Evolutionary conservation across 1,284 basidiomycete genomes (phyloP).

Genomic region (Meripilus lineatus): DNA sequence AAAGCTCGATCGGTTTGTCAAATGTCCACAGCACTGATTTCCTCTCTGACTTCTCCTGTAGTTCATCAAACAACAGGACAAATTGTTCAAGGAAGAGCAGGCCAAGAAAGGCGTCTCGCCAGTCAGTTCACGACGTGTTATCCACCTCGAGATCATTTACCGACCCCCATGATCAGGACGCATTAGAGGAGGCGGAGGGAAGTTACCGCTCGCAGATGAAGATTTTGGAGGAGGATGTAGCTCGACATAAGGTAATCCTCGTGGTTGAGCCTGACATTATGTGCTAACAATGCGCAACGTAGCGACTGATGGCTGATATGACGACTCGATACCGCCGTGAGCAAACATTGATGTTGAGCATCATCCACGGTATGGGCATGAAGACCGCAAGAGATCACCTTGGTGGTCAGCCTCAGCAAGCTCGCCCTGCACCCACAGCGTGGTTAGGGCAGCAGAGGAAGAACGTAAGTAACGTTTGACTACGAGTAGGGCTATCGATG

Average conservation of each 20-base stretch:
- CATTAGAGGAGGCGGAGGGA: constrained; percentile 68
- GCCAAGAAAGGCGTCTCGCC: constrained; percentile 38
- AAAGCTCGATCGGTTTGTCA: constrained; percentile 71
- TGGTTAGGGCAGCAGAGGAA: constrained; percentile 61
- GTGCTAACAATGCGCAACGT: constrained; percentile 10
- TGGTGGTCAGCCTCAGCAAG: constrained; percentile 34
- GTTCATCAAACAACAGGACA: constrained; percentile 93
- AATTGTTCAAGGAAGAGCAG: constrained; percentile 77
- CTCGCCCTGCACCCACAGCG: constrained; percentile 40
- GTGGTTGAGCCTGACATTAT: constrained; percentile 6
- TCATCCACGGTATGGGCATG: constrained; percentile 69
- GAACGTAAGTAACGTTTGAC: constrained; percentile 40
- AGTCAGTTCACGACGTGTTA: constrained; percentile 17
- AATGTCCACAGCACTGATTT: background rate
- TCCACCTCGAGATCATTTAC: background rate
- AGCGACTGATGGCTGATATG: constrained; percentile 53
- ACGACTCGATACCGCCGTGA: constrained; percentile 67
- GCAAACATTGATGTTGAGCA: constrained; percentile 75
- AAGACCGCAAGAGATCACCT: constrained; percentile 51
- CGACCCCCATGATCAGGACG: constrained; percentile 32
- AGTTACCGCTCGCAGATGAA: constrained; percentile 68
- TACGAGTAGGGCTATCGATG: no score
- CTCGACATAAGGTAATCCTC: constrained; percentile 42
- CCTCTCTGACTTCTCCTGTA: constrained; percentile 26
- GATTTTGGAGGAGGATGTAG: constrained; percentile 66